Evolutionary conservation across 78 protist species (phyloP).

Genomic region (Dictyostelium citrinum): DNA sequence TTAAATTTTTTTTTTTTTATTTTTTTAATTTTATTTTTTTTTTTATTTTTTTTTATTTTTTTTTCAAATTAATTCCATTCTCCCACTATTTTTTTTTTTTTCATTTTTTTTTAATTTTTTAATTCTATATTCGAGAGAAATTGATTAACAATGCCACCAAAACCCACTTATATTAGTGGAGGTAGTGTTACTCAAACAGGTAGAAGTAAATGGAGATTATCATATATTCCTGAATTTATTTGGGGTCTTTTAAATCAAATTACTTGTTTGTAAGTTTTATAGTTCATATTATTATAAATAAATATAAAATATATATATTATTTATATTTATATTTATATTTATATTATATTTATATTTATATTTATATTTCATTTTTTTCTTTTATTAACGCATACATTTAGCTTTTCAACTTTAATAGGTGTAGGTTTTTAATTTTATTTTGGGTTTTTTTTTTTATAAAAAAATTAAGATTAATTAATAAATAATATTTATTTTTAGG

Average conservation of each 20-base stretch:
- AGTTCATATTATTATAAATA: too few relatives aligned
- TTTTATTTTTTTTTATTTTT: neutral
- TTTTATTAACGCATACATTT: neutral
- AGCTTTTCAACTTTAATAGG: neutral
- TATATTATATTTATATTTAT: neutral
- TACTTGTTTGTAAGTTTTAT: neutral
- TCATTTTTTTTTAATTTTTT: neutral
- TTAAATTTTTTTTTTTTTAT: neutral
- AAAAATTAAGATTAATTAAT: neutral
- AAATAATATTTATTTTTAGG: neutral
- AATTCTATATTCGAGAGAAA: neutral
- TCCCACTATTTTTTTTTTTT: neutral
- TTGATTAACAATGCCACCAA: neutral
- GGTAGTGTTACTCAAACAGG: neutral
- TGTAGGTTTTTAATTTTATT: neutral
- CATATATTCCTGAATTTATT: neutral
- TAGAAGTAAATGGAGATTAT: conserved; percentile 10
- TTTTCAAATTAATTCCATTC: neutral
- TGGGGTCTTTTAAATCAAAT: conserved; percentile 1
- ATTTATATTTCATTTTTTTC: neutral
- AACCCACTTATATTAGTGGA: neutral
- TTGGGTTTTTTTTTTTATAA: too few relatives aligned
- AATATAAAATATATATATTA: too few relatives aligned
- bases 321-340: too few relatives aligned
- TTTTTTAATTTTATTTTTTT: neutral